Conservation (phyloP, 176 grass and related monocot genomes). For the Juncus effusus region DNA sequence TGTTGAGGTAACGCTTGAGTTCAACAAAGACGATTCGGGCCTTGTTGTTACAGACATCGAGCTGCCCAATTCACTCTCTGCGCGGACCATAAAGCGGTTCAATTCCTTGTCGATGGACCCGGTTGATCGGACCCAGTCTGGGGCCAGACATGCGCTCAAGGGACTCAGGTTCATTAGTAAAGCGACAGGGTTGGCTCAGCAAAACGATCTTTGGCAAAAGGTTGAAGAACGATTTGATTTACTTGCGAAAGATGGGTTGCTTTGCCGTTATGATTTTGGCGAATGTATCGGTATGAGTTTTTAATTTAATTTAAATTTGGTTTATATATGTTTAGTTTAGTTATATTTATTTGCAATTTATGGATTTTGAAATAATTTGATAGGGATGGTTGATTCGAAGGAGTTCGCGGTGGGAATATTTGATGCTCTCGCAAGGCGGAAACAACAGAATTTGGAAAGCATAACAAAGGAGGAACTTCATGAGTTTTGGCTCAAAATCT, state of each 20-base stretch:
- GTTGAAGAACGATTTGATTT: too few relatives aligned
- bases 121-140: too few relatives aligned
- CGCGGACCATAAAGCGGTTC: too few relatives aligned
- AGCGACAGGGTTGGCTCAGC: too few relatives aligned
- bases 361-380: background rate
- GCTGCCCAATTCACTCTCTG: too few relatives aligned
- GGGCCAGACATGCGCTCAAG: too few relatives aligned
- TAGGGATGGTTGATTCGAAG: constrained; percentile 49
- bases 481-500: constrained; percentile 55
- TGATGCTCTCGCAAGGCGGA: constrained; percentile 40
- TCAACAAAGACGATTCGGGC: too few relatives aligned
- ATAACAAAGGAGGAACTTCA: constrained; percentile 39
- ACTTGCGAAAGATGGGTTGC: constrained; percentile 11
- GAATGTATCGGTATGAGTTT: constrained; percentile 39
- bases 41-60: too few relatives aligned
- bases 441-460: constrained; percentile 23
- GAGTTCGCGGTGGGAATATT: constrained; percentile 47
- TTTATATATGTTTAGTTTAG: background rate
- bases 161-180: too few relatives aligned
- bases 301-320: background rate
- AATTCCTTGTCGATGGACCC: too few relatives aligned
- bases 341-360: background rate
- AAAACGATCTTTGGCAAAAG: too few relatives aligned
- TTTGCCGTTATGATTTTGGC: constrained; percentile 31
- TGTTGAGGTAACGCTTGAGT: too few relatives aligned